These are phyloP conservation scores for Citrus sinensis DNA, from an alignment of 345 rosid species.

Conservation along the genomic window DNA sequence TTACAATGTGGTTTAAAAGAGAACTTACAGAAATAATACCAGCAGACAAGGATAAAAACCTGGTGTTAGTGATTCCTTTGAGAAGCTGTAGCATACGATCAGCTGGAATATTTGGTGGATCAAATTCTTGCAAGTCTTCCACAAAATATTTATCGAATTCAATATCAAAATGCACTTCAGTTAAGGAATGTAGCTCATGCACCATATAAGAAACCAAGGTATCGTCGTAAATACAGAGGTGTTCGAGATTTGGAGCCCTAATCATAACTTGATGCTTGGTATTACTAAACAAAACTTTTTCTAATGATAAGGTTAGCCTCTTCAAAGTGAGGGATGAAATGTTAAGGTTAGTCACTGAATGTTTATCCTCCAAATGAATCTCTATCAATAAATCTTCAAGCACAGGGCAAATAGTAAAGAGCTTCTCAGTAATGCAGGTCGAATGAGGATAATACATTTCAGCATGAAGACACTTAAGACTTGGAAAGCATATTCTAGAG, in stretches of 20 bases:
- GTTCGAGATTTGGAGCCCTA: neutral
- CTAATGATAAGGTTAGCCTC: neutral
- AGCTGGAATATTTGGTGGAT: neutral
- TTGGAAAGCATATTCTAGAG: neutral
- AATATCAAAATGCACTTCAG: neutral
- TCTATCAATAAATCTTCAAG: slow-evolving; percentile 6
- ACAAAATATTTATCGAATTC: too few relatives aligned
- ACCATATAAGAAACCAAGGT: neutral
- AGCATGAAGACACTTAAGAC: neutral
- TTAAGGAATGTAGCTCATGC: neutral
- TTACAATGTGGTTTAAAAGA: neutral
- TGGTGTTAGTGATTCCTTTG: neutral
- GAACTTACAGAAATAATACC: neutral
- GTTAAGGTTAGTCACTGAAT: neutral
- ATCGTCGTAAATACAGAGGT: neutral
- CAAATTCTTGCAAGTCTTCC: too few relatives aligned
- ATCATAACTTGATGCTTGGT: neutral
- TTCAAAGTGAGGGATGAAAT: neutral
- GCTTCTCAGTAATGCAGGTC: neutral
- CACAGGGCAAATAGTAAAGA: slow-evolving; percentile 1
- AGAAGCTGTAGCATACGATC: neutral
- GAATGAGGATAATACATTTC: neutral
- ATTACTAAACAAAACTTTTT: neutral
- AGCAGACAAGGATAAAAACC: neutral
- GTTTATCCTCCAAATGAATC: neutral